phyloP scores from a whole-genome alignment of 2,329 filamentous ascomycete species.

The Fusarium sp. region DNA sequence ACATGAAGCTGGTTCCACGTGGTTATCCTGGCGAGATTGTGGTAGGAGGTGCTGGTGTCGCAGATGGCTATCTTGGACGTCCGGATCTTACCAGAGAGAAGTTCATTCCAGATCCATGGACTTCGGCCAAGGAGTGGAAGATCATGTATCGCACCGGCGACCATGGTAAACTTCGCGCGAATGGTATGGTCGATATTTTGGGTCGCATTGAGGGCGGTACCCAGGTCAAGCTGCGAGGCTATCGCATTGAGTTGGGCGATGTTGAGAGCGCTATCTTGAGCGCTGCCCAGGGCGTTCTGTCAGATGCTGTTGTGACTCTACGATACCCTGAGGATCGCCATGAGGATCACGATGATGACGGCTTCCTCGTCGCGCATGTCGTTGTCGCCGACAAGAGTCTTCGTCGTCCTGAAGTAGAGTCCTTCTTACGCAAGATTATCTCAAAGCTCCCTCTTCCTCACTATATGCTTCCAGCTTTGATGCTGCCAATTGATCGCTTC shows the following conservation, averaged over 20 bases:
- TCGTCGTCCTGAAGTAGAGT: background rate
- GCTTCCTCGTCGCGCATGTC: background rate
- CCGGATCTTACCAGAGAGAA: background rate
- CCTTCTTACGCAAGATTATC: background rate
- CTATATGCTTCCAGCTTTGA: background rate
- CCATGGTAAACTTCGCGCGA: slow-evolving; percentile 30
- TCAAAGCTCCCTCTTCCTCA: background rate
- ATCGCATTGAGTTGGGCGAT: slow-evolving; percentile 58
- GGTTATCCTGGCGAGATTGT: slow-evolving; percentile 4
- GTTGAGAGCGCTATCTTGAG: slow-evolving; percentile 16
- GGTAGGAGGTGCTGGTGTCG: slow-evolving; percentile 7
- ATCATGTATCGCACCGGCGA: slow-evolving; percentile 30
- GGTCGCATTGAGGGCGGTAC: slow-evolving; percentile 54
- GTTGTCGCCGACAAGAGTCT: slow-evolving; percentile 3
- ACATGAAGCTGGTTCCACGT: background rate
- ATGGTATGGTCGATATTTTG: slow-evolving; percentile 48
- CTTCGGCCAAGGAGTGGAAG: background rate
- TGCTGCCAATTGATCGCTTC: background rate
- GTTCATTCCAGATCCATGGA: slow-evolving; percentile 7
- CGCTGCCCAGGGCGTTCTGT: background rate
- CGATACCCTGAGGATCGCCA: background rate
- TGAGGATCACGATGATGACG: background rate
- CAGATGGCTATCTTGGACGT: slow-evolving; percentile 2
- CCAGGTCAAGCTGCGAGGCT: slow-evolving; percentile 56
- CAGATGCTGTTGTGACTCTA: background rate